phyloP scores from a whole-genome alignment of 768 basidiomycete genomes.

The Macrolepiota albuminosa region DNA sequence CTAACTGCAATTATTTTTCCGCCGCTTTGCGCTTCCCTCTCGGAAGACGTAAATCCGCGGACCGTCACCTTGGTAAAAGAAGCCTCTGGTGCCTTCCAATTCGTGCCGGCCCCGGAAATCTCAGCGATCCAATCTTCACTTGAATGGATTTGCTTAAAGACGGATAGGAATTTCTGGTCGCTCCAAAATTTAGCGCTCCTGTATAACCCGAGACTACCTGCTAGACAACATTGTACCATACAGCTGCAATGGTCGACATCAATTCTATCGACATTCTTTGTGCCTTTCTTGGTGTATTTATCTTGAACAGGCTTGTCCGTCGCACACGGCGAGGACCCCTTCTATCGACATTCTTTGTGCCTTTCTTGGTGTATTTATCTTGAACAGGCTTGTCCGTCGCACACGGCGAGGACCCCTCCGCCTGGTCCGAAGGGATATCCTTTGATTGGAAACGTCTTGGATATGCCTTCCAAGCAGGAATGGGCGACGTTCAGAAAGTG shows the following conservation, averaged over 20 bases:
- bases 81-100: slow-evolving; percentile 23
- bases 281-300: slow-evolving; percentile 27
- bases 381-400: slow-evolving; percentile 25
- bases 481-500: slow-evolving; percentile 52
- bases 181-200: slow-evolving; percentile 19
- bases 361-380: slow-evolving; percentile 29
- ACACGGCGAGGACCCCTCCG: slow-evolving; percentile 23
- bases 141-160: slow-evolving; percentile 32
- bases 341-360: slow-evolving; percentile 29
- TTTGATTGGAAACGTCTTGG: slow-evolving; percentile 48
- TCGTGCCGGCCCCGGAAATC: slow-evolving; percentile 30
- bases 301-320: slow-evolving; percentile 28
- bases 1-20: not conserved
- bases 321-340: slow-evolving; percentile 23
- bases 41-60: slow-evolving; percentile 32
- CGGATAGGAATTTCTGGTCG: slow-evolving; percentile 15
- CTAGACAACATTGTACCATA: slow-evolving; percentile 22
- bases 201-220: slow-evolving; percentile 13
- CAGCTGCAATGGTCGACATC: slow-evolving; percentile 13
- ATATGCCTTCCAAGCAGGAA: slow-evolving; percentile 44
- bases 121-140: slow-evolving; percentile 30
- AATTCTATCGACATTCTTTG: slow-evolving; percentile 29
- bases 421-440: slow-evolving; percentile 52
- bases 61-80: slow-evolving; percentile 30
- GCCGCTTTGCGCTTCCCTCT: not conserved